Evolutionary conservation across 345 rosid species (phyloP).

Genomic region (Carallia brachiata): DNA sequence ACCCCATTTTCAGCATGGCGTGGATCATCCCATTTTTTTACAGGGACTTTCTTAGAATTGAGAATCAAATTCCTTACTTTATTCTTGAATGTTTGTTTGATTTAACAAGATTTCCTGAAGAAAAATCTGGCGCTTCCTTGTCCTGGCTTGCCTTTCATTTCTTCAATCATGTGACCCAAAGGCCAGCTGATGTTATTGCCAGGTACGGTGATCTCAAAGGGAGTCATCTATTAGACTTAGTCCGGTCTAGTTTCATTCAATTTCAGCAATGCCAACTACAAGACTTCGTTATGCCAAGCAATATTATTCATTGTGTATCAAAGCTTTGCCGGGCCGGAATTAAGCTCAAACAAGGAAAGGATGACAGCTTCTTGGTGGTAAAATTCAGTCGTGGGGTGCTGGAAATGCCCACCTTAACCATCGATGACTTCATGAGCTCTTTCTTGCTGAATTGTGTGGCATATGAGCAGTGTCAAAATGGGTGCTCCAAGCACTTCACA

Average conservation of each 20-base stretch:
- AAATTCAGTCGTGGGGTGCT: conserved; percentile 54
- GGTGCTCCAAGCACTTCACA: conserved; percentile 60
- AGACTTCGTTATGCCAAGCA: conserved; percentile 17
- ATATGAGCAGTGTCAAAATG: conserved; percentile 67
- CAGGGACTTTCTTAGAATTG: conserved; percentile 53
- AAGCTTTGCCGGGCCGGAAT: conserved; percentile 71
- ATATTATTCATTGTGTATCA: conserved; percentile 57
- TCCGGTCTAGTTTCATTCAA: conserved; percentile 50
- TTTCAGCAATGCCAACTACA: conserved; percentile 16
- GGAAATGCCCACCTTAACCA: conserved; percentile 64
- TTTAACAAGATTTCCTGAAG: conserved; percentile 29
- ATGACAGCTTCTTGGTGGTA: conserved; percentile 55
- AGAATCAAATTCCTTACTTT: conserved; percentile 70
- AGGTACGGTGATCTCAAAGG: conserved; percentile 29
- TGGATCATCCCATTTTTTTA: conserved; percentile 72
- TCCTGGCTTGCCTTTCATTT: conserved; percentile 49
- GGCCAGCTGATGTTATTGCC: conserved; percentile 35
- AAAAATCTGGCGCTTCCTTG: conserved; percentile 35
- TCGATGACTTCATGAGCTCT: conserved; percentile 72
- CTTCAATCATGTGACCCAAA: conserved; percentile 51
- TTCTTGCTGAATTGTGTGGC: conserved; percentile 73
- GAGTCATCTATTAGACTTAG: conserved; percentile 68
- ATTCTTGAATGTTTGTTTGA: conserved; percentile 59
- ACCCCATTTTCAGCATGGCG: conserved; percentile 67
- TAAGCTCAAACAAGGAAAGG: conserved; percentile 26